Evolutionary conservation across 2,329 filamentous ascomycete genomes (phyloP).

Genomic region (Grosmannia clavigera): DNA sequence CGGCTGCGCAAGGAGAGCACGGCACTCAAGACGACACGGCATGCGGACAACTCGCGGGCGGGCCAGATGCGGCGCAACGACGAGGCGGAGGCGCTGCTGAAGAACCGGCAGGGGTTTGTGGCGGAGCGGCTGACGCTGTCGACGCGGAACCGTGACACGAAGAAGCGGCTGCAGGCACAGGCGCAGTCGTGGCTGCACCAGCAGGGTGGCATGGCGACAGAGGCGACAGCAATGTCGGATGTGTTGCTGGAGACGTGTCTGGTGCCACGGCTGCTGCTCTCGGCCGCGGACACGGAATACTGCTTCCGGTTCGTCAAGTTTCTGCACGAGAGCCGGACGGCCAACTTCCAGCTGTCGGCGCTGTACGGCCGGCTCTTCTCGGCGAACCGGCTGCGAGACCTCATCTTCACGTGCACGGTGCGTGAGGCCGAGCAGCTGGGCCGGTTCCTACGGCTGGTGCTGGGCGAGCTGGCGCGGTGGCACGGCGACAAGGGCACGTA

Average conservation of each 20-base stretch:
- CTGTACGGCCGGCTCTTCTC: slow-evolving; percentile 77
- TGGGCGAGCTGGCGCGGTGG: slow-evolving; percentile 74
- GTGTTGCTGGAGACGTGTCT: slow-evolving; percentile 81
- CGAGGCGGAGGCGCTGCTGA: slow-evolving; percentile 55
- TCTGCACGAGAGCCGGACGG: slow-evolving; percentile 71
- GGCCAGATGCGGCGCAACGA: slow-evolving; percentile 56
- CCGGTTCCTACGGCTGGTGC: slow-evolving; percentile 70
- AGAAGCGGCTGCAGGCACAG: slow-evolving; percentile 58
- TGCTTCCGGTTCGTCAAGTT: slow-evolving; percentile 77
- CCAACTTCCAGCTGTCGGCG: slow-evolving; percentile 76
- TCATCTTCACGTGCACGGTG: slow-evolving; percentile 83
- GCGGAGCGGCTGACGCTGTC: slow-evolving; percentile 62
- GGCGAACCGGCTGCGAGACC: slow-evolving; percentile 63
- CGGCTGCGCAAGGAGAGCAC: slow-evolving; percentile 55
- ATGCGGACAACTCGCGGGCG: slow-evolving; percentile 54
- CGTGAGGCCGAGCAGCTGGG: slow-evolving; percentile 90
- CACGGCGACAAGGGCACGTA: slow-evolving; percentile 66
- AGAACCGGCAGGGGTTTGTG: slow-evolving; percentile 56
- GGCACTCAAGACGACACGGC: slow-evolving; percentile 54
- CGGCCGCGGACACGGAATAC: slow-evolving; percentile 79
- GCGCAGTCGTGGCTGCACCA: slow-evolving; percentile 67
- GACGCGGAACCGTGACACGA: slow-evolving; percentile 53
- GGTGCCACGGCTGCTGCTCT: slow-evolving; percentile 74
- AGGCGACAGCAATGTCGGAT: slow-evolving; percentile 46
- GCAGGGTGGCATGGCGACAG: slow-evolving; percentile 25